A percentile compares a stretch with the other conserved stretches of the same genome.
Evolutionary conservation across 192 early-diverging fungal species (phyloP).

Genomic region (Coemansia sp.): DNA sequence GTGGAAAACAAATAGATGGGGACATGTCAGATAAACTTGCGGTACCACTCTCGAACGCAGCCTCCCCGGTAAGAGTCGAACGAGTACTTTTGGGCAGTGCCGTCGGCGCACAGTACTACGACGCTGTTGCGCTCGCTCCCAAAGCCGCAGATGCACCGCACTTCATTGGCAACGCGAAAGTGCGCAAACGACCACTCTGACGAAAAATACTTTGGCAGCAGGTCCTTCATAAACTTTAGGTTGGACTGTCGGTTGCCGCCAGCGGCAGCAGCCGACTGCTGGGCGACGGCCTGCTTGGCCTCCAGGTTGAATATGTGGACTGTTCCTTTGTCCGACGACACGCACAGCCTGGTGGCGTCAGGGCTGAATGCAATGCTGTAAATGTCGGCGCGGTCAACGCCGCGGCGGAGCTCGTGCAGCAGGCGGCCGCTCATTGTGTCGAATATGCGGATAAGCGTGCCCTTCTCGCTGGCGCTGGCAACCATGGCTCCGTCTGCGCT

Average conservation of each 20-base stretch:
- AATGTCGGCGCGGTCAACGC: slow-evolving; percentile 87
- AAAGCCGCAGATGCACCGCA: slow-evolving; percentile 84
- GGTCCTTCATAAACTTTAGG: slow-evolving; percentile 75
- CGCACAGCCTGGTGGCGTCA: slow-evolving; percentile 76
- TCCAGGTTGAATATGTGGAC: slow-evolving; percentile 93
- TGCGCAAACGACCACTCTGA: slow-evolving; percentile 94
- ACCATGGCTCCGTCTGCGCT: slow-evolving; percentile 78
- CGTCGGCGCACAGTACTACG: slow-evolving; percentile 85
- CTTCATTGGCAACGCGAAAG: slow-evolving; percentile 75
- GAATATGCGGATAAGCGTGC: slow-evolving; percentile 91
- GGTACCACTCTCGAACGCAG: slow-evolving; percentile 57
- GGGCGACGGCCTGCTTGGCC: slow-evolving; percentile 29
- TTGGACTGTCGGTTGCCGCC: slow-evolving; percentile 60
- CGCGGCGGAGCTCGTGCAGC: slow-evolving; percentile 84
- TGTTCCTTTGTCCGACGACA: slow-evolving; percentile 91
- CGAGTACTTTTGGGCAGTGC: slow-evolving; percentile 82
- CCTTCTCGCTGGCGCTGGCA: slow-evolving; percentile 86
- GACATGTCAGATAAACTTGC: slow-evolving; percentile 43
- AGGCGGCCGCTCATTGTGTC: slow-evolving; percentile 73
- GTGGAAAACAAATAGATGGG: neutral
- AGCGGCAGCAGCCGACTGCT: slow-evolving; percentile 13
- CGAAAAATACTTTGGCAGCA: slow-evolving; percentile 95
- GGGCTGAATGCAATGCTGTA: slow-evolving; percentile 88
- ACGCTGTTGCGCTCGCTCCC: slow-evolving; percentile 76
- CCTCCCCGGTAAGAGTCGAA: slow-evolving; percentile 69